Base-by-base conservation (phyloP, 2,329 filamentous ascomycete genomes). In the Karstenula rhodostoma region DNA sequence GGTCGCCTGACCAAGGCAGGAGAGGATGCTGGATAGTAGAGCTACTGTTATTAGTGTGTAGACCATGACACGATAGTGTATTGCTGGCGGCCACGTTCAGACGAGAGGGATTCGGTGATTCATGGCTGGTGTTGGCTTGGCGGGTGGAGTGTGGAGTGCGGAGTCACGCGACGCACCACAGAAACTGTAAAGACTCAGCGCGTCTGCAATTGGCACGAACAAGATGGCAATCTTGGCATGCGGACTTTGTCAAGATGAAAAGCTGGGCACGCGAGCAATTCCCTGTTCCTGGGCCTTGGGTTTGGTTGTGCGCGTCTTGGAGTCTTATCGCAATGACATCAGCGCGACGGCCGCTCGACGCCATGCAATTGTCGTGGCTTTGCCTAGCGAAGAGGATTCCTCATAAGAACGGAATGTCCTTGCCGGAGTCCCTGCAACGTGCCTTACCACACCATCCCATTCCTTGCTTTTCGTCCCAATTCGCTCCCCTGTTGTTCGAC, bases 201-300 rank as follows among this genome's bases (percentile, higher is more conserved):
- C n/a, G n/a, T 22, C 8, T 19, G 15, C 22, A 51, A 13, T 23
- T 23, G n/a, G 22, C 22, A 13, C 17, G 17, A 19, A 25, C 15
- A 2, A 23, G 40, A 37, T 40, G 19, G 23, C 22, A 25, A 6
- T 22, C 48, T 37, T 51, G 48, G 48, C 48, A 23, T 8, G 10
- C 4, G 19, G 22, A 25, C 12, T 37, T 25, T 9, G 32, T 25
- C 7, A 25, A 12, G 48, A 35, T n/a, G 33, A 51, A 17, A 33
- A 13, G n/a, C 48, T 40, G 19, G 49, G 33, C 49, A 52, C 49
- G 35, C 49, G 49, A 52, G 49, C 49, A 29, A 42, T 52, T 25
- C 35, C 49, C 33, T 42, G 49, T 52, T 52, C 49, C 49, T 43
- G 49, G 49, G 35, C n/a, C 49, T 42, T 52, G 49, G 35, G 49